These are phyloP conservation scores for Phytophthora hybrid DNA, from an alignment of 352 stramenopile species.

Conservation along the genomic window DNA sequence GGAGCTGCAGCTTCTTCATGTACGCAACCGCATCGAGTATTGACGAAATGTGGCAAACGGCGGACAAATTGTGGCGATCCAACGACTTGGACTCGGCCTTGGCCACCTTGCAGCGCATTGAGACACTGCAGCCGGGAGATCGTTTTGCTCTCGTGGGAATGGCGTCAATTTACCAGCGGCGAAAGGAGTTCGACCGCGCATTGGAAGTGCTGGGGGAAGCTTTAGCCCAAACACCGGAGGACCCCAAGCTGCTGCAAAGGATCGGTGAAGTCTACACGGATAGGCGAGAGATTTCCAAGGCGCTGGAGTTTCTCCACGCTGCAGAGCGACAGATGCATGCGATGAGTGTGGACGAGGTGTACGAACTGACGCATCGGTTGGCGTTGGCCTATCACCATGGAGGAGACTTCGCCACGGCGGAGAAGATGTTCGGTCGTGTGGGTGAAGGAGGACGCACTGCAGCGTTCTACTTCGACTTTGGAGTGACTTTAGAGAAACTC, in stretches of 20 bases:
- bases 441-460: constrained; percentile 28
- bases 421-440: constrained; percentile 40
- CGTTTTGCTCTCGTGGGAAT: constrained; percentile 33
- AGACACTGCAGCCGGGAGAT: constrained; percentile 33
- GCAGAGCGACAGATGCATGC: constrained; percentile 21
- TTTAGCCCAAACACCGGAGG: constrained; percentile 21
- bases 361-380: constrained; percentile 35
- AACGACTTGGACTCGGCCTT: constrained; percentile 40
- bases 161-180: constrained; percentile 42
- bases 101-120: constrained; percentile 37
- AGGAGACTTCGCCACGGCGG: constrained; percentile 37
- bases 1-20: constrained; percentile 2
- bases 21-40: constrained; percentile 7
- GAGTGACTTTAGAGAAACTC: constrained; percentile 52
- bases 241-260: constrained; percentile 33
- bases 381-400: constrained; percentile 53
- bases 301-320: constrained; percentile 29
- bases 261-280: constrained; percentile 49
- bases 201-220: constrained; percentile 30
- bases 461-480: constrained; percentile 62
- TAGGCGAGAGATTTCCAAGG: constrained; percentile 29
- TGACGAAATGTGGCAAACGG: constrained; percentile 42
- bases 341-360: background rate
- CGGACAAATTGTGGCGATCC: constrained; percentile 33
- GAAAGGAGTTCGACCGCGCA: constrained; percentile 37